phyloP scores from a whole-genome alignment of 2,329 filamentous ascomycete genomes.

The Botryotinia narcissicola region DNA sequence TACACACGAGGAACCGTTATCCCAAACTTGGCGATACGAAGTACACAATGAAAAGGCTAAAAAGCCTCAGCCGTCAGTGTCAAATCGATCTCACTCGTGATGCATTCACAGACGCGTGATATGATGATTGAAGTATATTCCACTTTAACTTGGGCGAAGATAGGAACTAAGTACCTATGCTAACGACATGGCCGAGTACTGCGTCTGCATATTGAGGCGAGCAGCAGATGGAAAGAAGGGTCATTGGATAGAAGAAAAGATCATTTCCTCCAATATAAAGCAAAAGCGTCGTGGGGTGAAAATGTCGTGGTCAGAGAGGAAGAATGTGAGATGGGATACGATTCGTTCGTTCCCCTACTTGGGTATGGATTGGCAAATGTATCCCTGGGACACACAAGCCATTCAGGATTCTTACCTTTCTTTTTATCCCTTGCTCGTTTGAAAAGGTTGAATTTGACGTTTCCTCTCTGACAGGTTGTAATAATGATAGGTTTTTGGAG shows the following conservation, averaged over 20 bases:
- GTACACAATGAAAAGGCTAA: background rate
- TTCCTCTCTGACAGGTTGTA: background rate
- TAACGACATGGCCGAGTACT: background rate
- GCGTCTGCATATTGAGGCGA: background rate
- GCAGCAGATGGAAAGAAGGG: background rate
- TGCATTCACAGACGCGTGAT: background rate
- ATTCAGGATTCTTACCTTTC: constrained; percentile 10
- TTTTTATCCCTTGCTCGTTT: background rate
- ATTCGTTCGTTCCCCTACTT: background rate
- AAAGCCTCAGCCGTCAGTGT: background rate
- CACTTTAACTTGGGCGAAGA: background rate
- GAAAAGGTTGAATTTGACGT: background rate
- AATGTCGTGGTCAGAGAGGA: background rate
- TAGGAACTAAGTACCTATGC: background rate
- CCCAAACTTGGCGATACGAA: background rate
- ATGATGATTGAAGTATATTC: background rate
- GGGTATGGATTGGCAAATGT: constrained; percentile 4
- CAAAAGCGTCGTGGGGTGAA: background rate
- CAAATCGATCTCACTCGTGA: background rate
- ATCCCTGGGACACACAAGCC: constrained; percentile 11
- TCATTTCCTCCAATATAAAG: constrained; percentile 6
- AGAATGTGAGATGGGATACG: background rate
- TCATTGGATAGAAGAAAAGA: background rate
- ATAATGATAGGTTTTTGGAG: background rate
- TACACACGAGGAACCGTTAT: background rate